These are phyloP conservation scores for Candida glaebosa DNA, from an alignment of 805 yeast species.

Conservation along the genomic window DNA sequence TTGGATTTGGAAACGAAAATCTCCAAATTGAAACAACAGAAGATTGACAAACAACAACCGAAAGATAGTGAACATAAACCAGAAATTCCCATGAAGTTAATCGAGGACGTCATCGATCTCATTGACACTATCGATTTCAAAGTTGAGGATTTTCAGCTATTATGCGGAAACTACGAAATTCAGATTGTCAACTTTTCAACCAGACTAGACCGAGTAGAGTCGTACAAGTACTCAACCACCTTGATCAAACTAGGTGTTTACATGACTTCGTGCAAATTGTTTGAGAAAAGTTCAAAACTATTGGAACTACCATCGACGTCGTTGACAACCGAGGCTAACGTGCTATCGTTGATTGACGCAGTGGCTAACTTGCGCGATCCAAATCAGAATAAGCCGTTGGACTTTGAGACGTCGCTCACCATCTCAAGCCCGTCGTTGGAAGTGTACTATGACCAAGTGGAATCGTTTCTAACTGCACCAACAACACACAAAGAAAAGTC, in stretches of 20 bases:
- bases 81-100: neutral
- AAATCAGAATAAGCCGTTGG: conserved; percentile 6
- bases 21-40: neutral
- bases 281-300: conserved; percentile 26
- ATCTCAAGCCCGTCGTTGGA: conserved; percentile 34
- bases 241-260: conserved; percentile 17
- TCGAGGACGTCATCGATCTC: conserved; percentile 1
- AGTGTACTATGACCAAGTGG: conserved; percentile 37
- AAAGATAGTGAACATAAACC: neutral
- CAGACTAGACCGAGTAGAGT: conserved; percentile 12
- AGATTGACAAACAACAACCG: neutral
- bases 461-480: conserved; percentile 10
- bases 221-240: conserved; percentile 4
- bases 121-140: conserved; percentile 13
- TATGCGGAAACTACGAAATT: conserved; percentile 14
- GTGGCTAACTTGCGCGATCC: conserved; percentile 8
- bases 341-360: conserved; percentile 17
- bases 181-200: conserved; percentile 20
- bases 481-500: conserved; percentile 7
- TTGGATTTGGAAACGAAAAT: neutral
- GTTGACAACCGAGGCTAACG: conserved; percentile 18
- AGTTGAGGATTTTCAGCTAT: conserved; percentile 24
- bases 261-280: conserved; percentile 25
- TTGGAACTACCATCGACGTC: conserved; percentile 37
- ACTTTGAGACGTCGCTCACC: conserved; percentile 15